These are phyloP conservation scores for Hapsidospora chrysogenum DNA, from an alignment of 495 filamentous ascomycete species.

Conservation along the genomic window DNA sequence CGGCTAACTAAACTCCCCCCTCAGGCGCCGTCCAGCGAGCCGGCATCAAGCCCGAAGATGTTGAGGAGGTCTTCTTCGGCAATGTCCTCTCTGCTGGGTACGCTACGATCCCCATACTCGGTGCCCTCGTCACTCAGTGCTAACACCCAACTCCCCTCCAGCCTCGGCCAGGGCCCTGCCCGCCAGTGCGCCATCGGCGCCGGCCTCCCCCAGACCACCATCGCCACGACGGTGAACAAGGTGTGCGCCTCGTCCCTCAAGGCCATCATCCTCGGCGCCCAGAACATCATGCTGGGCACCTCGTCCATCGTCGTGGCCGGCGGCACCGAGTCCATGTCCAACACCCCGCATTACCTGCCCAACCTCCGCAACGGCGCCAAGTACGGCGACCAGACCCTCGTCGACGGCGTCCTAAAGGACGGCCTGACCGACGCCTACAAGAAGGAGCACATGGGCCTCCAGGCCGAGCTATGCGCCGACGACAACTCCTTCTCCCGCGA, in stretches of 20 bases:
- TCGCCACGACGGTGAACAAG: slow-evolving; percentile 94
- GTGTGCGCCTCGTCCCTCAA: slow-evolving; percentile 92
- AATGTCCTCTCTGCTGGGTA: slow-evolving; percentile 96
- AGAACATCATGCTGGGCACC: slow-evolving; percentile 91
- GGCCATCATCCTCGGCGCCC: slow-evolving; percentile 84
- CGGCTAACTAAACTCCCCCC: slow-evolving; percentile 2
- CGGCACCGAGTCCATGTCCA: slow-evolving; percentile 95
- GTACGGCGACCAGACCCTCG: slow-evolving; percentile 70
- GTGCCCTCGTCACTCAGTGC: slow-evolving; percentile 16
- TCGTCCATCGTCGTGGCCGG: slow-evolving; percentile 82
- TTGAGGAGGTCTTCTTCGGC: slow-evolving; percentile 93
- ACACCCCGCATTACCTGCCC: slow-evolving; percentile 90
- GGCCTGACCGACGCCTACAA: slow-evolving; percentile 85
- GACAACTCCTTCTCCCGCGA: slow-evolving; percentile 70
- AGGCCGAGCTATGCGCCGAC: slow-evolving; percentile 77
- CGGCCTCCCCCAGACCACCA: slow-evolving; percentile 58
- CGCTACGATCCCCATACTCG: slow-evolving; percentile 24
- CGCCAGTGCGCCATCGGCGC: slow-evolving; percentile 83
- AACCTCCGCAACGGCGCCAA: slow-evolving; percentile 68
- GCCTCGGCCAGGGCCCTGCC: slow-evolving; percentile 90
- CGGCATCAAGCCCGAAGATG: slow-evolving; percentile 69
- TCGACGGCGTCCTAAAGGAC: slow-evolving; percentile 85
- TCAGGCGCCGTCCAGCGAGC: slow-evolving; percentile 63
- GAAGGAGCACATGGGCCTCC: slow-evolving; percentile 86
- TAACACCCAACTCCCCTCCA: slow-evolving; percentile 16